Percentiles rank a stretch among this genome's conserved stretches.
Conservation (phyloP, 202 grass and related monocot species). For the Schoenoplectus tabernaemontani region DNA sequence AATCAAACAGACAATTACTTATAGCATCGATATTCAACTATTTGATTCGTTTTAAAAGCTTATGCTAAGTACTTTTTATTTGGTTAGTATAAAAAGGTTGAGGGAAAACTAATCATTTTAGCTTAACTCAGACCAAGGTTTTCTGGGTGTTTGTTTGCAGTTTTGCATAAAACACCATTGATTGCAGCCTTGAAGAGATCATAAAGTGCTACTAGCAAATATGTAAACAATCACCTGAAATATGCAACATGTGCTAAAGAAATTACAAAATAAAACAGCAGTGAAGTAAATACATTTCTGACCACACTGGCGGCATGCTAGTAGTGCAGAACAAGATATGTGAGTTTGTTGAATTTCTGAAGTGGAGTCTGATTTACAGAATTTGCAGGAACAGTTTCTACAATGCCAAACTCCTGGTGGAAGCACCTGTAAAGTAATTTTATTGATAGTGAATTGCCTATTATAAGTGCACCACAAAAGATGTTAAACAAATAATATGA, state of each 20-base stretch:
- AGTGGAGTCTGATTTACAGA: constrained; percentile 40
- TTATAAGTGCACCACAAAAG: neutral
- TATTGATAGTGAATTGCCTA: constrained; percentile 1
- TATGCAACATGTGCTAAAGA: neutral
- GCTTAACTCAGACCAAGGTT: neutral
- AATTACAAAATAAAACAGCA: neutral
- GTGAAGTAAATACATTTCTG: constrained; percentile 70
- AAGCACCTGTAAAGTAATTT: constrained; percentile 52
- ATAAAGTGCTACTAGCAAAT: neutral
- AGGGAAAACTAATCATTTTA: neutral
- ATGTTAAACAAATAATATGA: constrained; percentile 3
- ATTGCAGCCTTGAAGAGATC: too few species aligned
- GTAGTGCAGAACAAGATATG: constrained; percentile 32
- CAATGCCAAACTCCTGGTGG: constrained; percentile 72
- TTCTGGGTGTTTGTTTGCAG: neutral
- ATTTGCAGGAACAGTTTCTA: constrained; percentile 75
- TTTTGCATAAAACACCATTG: too few species aligned
- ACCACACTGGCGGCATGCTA: constrained; percentile 66
- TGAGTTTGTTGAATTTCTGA: constrained; percentile 29
- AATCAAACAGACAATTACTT: neutral
- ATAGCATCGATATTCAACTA: neutral
- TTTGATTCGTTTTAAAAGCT: neutral
- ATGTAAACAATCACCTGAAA: neutral
- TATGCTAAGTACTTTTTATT: too few species aligned
- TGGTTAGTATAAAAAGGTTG: too few species aligned